phyloP scores from a whole-genome alignment of 1,284 basidiomycete genomes.

The Leccinum angustisporum region DNA sequence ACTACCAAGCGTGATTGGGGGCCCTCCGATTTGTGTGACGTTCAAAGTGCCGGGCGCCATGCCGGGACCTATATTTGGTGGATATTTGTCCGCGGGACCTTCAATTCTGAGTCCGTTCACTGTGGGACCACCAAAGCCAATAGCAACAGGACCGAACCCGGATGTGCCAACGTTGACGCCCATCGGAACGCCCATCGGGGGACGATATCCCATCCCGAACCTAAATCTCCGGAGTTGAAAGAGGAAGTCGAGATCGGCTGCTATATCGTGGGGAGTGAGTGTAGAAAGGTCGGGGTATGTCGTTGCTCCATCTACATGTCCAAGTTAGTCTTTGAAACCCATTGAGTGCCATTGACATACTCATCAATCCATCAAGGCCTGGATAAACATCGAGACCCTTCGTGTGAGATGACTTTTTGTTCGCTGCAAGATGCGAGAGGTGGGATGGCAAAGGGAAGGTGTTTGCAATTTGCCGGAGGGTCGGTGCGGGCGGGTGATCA shows the following conservation, averaged over 20 bases:
- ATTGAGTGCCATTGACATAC: constrained; percentile 16
- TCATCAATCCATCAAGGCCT: constrained; percentile 18
- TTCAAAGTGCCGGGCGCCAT: constrained; percentile 12
- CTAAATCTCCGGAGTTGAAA: constrained; percentile 42
- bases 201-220: constrained; percentile 32
- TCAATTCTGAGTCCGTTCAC: constrained; percentile 26
- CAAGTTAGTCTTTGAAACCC: constrained; percentile 13
- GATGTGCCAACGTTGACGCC: constrained; percentile 21
- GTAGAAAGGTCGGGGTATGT: constrained; percentile 57
- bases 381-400: constrained; percentile 24
- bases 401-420: constrained; percentile 14
- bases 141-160: constrained; percentile 20
- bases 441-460: constrained; percentile 33
- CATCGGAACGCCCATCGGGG: constrained; percentile 28
- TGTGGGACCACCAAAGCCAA: constrained; percentile 21
- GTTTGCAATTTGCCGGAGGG: constrained; percentile 52
- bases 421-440: constrained; percentile 21
- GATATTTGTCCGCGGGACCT: constrained; percentile 21
- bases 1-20: constrained; percentile 8
- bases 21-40: neutral
- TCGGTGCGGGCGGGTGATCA: constrained; percentile 44
- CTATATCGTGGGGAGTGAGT: constrained; percentile 50
- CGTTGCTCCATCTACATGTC: constrained; percentile 20
- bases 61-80: constrained; percentile 14
- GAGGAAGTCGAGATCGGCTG: constrained; percentile 56